Evolutionary conservation across 2,329 filamentous ascomycete genomes (phyloP), one percentile per base, ranked within the genome.

Genomic region (Colletotrichum sp.): DNA sequence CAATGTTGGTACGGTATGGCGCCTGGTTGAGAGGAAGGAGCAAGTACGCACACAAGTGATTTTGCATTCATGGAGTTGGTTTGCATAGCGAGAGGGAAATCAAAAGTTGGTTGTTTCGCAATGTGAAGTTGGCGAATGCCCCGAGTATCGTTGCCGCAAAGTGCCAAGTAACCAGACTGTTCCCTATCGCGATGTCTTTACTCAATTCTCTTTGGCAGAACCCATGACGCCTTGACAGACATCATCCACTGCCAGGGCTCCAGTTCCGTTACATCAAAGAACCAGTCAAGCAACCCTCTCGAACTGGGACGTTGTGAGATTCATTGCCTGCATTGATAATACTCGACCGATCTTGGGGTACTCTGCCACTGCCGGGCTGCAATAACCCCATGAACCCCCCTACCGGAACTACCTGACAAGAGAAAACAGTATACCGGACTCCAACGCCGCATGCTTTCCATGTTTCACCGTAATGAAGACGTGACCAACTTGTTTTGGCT

Each of bases 1-100:
- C 72, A 5, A 5, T 75, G 22, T 6, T 75, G 4, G 11, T 72
- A 11, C 62, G 29, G 7, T 75, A 74, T n/a, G 72, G 72, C 2
- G 8, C 19, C 6, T 12, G 12, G 19, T 12, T 72, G 16, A 71
- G 72, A 34, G 25, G 16, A 7, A 13, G 22, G 15, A 75, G 72
- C 22, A 30, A 25, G 15, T 36, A 25, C 11, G 64, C 64, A 7
- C 25, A 27, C 0, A 29, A 49, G 19, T 67, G 30, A 52, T 52
- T 13, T 22, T 4, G 44, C 44, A 22, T 52, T 52, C n/a, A 22
- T 13, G 44, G 44, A 52, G n/a, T 52, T 52, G n/a, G 44, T 4
- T 52, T 52, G n/a, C 44, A 52, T 52, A 52, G 44, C 44, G 44
- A 52, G 2, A 13, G 44, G 44, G 3, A 52, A 52, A 52, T 52